phyloP scores from a whole-genome alignment of 495 filamentous ascomycete species.

The Aspergillus haitiensis region DNA sequence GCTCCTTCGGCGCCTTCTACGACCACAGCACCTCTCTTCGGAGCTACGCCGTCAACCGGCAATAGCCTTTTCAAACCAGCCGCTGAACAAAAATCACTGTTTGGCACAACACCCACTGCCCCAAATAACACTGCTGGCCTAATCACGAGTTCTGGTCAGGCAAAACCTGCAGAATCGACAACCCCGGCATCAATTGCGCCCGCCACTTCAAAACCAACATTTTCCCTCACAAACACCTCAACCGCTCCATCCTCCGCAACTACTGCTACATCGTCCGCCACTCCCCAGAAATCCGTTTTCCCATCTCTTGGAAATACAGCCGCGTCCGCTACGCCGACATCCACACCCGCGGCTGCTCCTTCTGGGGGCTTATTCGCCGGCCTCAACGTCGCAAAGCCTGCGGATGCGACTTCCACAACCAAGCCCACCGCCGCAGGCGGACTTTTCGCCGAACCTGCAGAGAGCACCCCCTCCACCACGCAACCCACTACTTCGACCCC shows the following conservation, averaged over 20 bases:
- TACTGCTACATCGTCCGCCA: conserved; percentile 36
- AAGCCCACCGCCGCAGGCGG: conserved; percentile 28
- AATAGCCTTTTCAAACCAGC: conserved; percentile 37
- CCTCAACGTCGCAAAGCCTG: conserved; percentile 36
- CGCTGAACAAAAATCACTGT: conserved; percentile 32
- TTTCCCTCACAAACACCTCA: conserved; percentile 30
- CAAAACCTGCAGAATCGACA: conserved; percentile 43
- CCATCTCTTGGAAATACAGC: conserved; percentile 35
- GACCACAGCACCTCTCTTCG: conserved; percentile 26
- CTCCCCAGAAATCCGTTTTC: conserved; percentile 46
- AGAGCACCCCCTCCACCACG: conserved; percentile 30
- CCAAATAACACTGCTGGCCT: conserved; percentile 33
- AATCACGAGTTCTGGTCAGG: conserved; percentile 39
- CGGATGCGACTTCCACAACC: conserved; percentile 33
- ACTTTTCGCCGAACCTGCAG: conserved; percentile 34
- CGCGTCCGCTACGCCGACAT: conserved; percentile 38
- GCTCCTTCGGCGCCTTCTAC: conserved; percentile 20
- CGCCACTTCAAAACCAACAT: conserved; percentile 31
- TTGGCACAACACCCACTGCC: conserved; percentile 32
- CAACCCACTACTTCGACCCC: conserved; percentile 1
- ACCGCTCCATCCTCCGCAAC: conserved; percentile 32
- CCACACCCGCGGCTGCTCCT: conserved; percentile 42
- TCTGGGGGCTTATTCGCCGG: conserved; percentile 39
- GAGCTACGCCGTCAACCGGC: conserved; percentile 29
- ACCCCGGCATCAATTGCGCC: conserved; percentile 36